These are phyloP conservation scores for Talaromyces pinophilus DNA, from an alignment of 2,329 filamentous ascomycete genomes.

Conservation along the genomic window DNA sequence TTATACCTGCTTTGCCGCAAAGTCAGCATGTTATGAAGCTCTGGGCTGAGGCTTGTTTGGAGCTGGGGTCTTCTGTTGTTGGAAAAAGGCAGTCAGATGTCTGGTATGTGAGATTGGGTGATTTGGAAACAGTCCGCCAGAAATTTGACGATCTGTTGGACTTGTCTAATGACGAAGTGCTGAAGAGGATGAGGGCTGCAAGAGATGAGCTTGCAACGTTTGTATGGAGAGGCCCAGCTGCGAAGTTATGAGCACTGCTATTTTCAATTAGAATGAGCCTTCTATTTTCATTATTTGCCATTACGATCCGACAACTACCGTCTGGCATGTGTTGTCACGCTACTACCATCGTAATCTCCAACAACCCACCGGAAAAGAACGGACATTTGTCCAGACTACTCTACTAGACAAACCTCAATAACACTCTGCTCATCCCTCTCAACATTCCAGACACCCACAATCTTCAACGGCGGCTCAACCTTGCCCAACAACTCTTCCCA, in stretches of 20 bases:
- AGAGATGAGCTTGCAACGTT: constrained; percentile 5
- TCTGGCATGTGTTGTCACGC: neutral
- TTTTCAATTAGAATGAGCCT: neutral
- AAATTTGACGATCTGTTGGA: constrained; percentile 8
- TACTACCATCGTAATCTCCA: no score
- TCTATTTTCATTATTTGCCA: neutral
- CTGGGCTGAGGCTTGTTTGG: constrained; percentile 10
- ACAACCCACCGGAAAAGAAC: no score
- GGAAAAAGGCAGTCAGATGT: constrained; percentile 10
- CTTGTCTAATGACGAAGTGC: constrained; percentile 12
- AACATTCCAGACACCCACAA: no score
- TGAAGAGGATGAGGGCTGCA: constrained; percentile 15
- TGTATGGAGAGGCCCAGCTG: neutral
- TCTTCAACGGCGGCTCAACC: no score
- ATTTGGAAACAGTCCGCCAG: constrained; percentile 1
- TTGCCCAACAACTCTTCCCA: no score
- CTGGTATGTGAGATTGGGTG: constrained; percentile 15
- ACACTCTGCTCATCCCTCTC: no score
- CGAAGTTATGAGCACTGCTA: constrained; percentile 6
- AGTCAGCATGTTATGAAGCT: constrained; percentile 17
- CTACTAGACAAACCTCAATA: no score
- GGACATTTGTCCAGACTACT: no score
- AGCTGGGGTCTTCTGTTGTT: constrained; percentile 3
- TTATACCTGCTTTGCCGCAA: constrained; percentile 9
- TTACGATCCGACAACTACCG: no score